These are phyloP conservation scores for Dictyostelium firmibasis DNA, from an alignment of 78 protist species.

Conservation along the genomic window DNA sequence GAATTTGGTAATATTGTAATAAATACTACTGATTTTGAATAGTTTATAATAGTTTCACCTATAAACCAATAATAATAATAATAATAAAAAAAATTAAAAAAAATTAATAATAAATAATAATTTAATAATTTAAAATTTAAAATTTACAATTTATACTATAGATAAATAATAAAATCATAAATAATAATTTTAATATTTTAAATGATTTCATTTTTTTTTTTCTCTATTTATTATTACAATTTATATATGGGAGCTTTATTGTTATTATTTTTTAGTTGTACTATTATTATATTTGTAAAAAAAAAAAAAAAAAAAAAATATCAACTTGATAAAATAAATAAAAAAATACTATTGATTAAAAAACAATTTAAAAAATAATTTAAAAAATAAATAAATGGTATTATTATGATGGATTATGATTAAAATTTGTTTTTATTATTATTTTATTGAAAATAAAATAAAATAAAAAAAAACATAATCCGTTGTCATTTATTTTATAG, in stretches of 20 bases:
- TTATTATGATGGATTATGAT: neutral
- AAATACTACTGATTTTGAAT: neutral
- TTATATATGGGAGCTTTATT: neutral
- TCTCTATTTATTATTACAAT: neutral
- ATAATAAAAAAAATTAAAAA: neutral
- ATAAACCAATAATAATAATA: no score
- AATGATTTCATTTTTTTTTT: neutral
- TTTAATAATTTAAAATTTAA: neutral
- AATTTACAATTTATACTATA: neutral
- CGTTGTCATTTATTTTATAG: neutral
- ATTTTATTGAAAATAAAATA: neutral
- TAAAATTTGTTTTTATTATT: no score
- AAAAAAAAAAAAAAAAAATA: no score
- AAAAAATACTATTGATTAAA: no score
- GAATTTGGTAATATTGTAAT: neutral
- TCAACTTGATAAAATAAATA: neutral
- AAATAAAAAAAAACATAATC: neutral
- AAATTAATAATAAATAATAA: neutral
- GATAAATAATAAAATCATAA: neutral
- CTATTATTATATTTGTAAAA: neutral
- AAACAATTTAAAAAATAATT: no score
- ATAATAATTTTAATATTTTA: neutral
- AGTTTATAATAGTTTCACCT: neutral
- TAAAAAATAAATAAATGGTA: no score
- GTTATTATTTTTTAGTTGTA: neutral